Conservation (phyloP, 2,329 filamentous ascomycete genomes). For the Xylariaceae sp. region DNA sequence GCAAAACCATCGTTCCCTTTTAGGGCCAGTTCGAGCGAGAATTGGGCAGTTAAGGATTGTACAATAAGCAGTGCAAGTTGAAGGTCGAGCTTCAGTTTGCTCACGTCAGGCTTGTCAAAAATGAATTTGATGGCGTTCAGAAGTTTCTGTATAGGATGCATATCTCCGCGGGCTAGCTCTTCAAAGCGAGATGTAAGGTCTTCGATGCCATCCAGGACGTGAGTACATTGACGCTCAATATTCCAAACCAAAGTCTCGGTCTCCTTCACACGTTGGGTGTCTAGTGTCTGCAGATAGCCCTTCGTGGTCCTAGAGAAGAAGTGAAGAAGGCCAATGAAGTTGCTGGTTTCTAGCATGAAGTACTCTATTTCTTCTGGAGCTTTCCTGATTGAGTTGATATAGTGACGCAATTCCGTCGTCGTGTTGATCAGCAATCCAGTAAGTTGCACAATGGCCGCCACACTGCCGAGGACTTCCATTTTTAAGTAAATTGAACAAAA, state of each 20-base stretch:
- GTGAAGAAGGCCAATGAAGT: conserved; percentile 7
- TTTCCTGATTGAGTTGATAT: conserved; percentile 3
- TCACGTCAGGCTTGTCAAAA: conserved; percentile 11
- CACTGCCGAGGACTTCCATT: conserved; percentile 6
- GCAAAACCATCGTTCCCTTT: not conserved
- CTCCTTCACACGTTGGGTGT: not conserved
- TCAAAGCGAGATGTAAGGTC: conserved; percentile 10
- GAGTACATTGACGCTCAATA: conserved; percentile 7
- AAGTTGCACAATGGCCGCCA: conserved; percentile 7
- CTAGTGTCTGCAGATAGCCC: not conserved
- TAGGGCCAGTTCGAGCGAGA: not conserved
- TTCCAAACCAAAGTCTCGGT: not conserved
- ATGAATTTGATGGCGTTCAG: conserved; percentile 8
- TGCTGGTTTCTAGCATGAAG: conserved; percentile 9
- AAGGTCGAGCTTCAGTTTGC: conserved; percentile 8
- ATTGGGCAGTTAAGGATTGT: conserved; percentile 7
- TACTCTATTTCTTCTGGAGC: conserved; percentile 8
- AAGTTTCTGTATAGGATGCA: conserved; percentile 3
- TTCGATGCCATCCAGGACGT: conserved; percentile 4
- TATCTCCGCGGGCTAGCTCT: conserved; percentile 1
- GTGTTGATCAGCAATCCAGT: conserved; percentile 7
- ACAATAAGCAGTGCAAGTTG: conserved; percentile 1
- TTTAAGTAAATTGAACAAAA: not conserved
- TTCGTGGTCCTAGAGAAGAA: conserved; percentile 1
- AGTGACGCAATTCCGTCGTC: conserved; percentile 5